Evolutionary conservation across 2,329 filamentous ascomycete genomes (phyloP), one percentile per base, ranked within the genome.

Genomic region (Ascochyta koolunga): DNA sequence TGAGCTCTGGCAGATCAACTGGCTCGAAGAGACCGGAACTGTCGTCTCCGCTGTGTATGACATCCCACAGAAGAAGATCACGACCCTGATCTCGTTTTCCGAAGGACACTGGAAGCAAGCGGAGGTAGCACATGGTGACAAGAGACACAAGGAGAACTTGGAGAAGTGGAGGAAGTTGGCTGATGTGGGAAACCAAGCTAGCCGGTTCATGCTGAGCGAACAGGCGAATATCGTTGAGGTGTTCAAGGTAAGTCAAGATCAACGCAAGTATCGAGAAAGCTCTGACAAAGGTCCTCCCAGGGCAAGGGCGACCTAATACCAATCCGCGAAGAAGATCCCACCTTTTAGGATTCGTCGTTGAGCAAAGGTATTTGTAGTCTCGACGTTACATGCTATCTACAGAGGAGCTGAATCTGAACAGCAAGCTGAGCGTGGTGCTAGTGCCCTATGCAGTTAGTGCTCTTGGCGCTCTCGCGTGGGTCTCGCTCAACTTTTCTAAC

Each of bases 1-100:
- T 1, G 83, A 86, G 65, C 64, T 85, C 0, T 86, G 83, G 83
- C 83, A 86, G 61, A 79, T 81, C 58, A 85, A 83, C 54, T 86
- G 83, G 83, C 77, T 86, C 1, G 82, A 86, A 53, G 83, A 86
- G 68, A 86, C 83, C 0, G 83, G 83, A 0, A 85, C 82, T 0
- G 77, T 86, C 1, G 80, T 79, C 48, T 84, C 80, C 1, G 66
- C 83, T 0, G 81, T 85, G 1, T 86, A 82, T 59, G 83, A 86
- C 54, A 84, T 86, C 33, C 63, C 72, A 0, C 68, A 76, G 6
- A 70, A 75, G 47, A 79, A 70, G 19, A 78, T 86, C 37, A 82
- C 79, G 0, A 83, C 82, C 0, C 61, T 85, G 59, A 63, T 86
- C 5, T 80, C 74, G 0, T 86, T 86, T 57, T 83, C 79, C 0